phyloP scores from a whole-genome alignment of 2,329 filamentous ascomycete genomes.

The Apiospora sp. region DNA sequence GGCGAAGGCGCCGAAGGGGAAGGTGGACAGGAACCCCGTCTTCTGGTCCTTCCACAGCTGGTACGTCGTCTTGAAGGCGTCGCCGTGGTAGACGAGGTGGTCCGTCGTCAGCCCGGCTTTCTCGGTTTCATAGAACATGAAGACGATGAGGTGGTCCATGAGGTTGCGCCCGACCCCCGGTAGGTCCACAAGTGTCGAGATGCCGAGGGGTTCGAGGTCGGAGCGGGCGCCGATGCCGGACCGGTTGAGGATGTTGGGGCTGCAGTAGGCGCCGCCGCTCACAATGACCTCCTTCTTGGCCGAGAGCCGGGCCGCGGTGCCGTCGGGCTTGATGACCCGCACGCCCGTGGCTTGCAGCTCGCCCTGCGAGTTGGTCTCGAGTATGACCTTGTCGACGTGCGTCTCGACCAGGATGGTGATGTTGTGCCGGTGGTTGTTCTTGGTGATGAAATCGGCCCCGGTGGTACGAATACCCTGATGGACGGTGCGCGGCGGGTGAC shows the following conservation, averaged over 20 bases:
- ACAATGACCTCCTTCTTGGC: conserved; percentile 51
- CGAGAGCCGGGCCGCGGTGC: conserved; percentile 44
- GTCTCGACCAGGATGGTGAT: conserved; percentile 57
- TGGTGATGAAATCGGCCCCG: conserved; percentile 59
- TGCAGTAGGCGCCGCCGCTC: conserved; percentile 58
- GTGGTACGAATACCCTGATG: conserved; percentile 60
- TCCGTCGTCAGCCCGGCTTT: conserved; percentile 62
- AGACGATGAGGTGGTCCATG: conserved; percentile 52
- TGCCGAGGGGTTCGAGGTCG: conserved; percentile 42
- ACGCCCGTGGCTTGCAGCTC: conserved; percentile 51
- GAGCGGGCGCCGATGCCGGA: conserved; percentile 58
- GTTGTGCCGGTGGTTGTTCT: conserved; percentile 49
- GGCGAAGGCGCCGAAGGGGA: conserved; percentile 69
- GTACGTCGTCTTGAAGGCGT: conserved; percentile 59
- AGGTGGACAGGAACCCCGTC: conserved; percentile 64
- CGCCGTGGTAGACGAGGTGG: conserved; percentile 58
- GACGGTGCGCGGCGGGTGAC: conserved; percentile 61
- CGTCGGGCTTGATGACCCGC: conserved; percentile 52
- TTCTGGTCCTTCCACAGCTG: conserved; percentile 65
- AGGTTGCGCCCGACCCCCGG: conserved; percentile 35
- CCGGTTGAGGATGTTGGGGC: conserved; percentile 59
- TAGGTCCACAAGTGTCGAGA: conserved; percentile 30
- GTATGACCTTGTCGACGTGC: conserved; percentile 60
- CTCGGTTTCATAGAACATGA: conserved; percentile 68
- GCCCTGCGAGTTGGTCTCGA: conserved; percentile 45